Evolutionary conservation across 139 green algal species (phyloP).

Genomic region (Picochlorum sp.): DNA sequence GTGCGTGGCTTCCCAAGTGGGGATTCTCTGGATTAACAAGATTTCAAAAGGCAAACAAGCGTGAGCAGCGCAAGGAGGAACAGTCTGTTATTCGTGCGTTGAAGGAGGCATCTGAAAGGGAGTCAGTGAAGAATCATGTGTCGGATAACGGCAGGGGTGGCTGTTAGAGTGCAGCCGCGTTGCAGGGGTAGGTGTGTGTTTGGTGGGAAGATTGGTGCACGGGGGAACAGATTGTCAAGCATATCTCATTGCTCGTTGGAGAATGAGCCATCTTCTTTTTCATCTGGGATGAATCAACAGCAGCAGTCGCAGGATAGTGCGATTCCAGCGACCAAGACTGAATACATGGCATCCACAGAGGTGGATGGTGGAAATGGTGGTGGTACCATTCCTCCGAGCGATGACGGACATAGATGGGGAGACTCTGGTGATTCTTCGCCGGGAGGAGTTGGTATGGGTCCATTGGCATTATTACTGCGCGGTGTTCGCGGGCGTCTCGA

Average conservation of each 20-base stretch:
- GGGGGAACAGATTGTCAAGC: too few species aligned
- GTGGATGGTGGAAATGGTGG: neutral
- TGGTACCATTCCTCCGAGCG: constrained; percentile 2
- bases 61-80: constrained; percentile 20
- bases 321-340: neutral
- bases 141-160: too few species aligned
- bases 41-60: constrained; percentile 16
- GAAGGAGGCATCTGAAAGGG: constrained; percentile 10
- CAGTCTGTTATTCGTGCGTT: constrained; percentile 10
- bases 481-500: constrained; percentile 1
- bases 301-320: neutral
- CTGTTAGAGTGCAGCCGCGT: too few species aligned
- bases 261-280: neutral
- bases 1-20: constrained; percentile 26
- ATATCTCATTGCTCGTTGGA: too few species aligned
- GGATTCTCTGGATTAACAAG: constrained; percentile 18
- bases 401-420: neutral
- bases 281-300: neutral
- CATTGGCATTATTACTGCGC: constrained; percentile 2
- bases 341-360: neutral
- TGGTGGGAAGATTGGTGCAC: too few species aligned
- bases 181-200: too few species aligned
- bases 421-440: neutral
- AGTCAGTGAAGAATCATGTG: neutral
- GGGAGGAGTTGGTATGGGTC: neutral